Conservation (phyloP, 441 rosid genomes). For the Jatropha podagrica region DNA sequence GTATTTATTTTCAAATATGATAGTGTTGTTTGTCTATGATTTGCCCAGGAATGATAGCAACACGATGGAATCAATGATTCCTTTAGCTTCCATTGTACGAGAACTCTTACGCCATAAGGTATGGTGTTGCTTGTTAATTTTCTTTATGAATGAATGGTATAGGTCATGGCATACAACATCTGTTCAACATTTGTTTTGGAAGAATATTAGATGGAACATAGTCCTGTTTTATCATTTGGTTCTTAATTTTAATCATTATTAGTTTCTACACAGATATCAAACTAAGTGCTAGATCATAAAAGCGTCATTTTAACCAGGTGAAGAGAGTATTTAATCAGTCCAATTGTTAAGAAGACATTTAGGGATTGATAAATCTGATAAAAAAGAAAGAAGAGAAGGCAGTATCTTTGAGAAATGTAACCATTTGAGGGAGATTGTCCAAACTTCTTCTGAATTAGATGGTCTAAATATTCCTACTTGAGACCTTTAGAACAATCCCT, state of each 20-base stretch:
- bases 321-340: too few relatives aligned
- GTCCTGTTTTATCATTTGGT: too few relatives aligned
- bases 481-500: not conserved
- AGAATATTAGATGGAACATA: too few relatives aligned
- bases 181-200: too few relatives aligned
- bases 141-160: constrained; percentile 12
- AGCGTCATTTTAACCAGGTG: too few relatives aligned
- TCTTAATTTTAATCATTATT: too few relatives aligned
- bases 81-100: constrained; percentile 55
- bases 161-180: not conserved
- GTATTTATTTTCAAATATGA: constrained; percentile 20
- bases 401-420: not conserved
- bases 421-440: constrained; percentile 1
- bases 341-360: too few relatives aligned
- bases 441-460: not conserved
- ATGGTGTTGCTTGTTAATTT: constrained; percentile 15
- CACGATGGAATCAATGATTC: constrained; percentile 53
- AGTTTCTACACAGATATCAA: too few relatives aligned
- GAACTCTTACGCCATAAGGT: constrained; percentile 85
- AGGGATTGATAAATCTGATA: too few relatives aligned
- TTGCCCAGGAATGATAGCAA: constrained; percentile 40
- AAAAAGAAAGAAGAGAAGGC: not conserved
- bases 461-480: not conserved
- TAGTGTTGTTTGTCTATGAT: constrained; percentile 23
- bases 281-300: too few relatives aligned